Conservation (phyloP, 306 rosid genomes). For the Malus sieversii region DNA sequence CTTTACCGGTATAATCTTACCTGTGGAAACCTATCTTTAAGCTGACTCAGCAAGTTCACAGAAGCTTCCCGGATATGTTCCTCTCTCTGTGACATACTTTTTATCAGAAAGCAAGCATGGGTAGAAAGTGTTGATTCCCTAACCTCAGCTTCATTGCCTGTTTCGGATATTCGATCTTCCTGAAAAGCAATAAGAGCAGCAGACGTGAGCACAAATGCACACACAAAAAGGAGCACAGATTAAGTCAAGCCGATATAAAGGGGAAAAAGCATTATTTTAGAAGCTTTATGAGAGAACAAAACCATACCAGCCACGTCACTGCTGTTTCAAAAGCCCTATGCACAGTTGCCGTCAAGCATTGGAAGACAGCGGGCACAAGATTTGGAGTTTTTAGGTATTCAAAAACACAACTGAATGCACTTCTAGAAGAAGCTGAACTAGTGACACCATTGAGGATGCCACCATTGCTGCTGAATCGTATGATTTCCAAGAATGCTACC, state of each 20-base stretch:
- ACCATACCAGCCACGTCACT: conserved; percentile 80
- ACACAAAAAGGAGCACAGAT: background rate
- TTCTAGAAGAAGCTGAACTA: conserved; percentile 53
- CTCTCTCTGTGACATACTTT: conserved; percentile 83
- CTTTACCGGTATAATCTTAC: conserved; percentile 20
- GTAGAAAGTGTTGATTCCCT: conserved; percentile 71
- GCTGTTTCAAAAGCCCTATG: conserved; percentile 89
- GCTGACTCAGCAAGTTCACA: conserved; percentile 78
- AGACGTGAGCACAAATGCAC: background rate
- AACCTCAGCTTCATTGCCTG: conserved; percentile 71
- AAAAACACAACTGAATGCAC: conserved; percentile 91
- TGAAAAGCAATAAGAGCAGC: conserved; percentile 43
- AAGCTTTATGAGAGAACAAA: conserved; percentile 14
- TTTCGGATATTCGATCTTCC: conserved; percentile 87
- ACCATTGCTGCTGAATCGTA: conserved; percentile 94
- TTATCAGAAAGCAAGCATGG: conserved; percentile 79
- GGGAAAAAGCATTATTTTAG: background rate
- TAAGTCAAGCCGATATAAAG: background rate
- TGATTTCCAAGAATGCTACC: conserved; percentile 89
- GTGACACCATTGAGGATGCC: conserved; percentile 85
- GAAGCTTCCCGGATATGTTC: conserved; percentile 78
- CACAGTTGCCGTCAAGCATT: conserved; percentile 85
- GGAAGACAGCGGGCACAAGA: conserved; percentile 92
- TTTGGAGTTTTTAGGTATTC: conserved; percentile 96
- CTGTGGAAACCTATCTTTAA: conserved; percentile 94